Conservation (phyloP, 73 alveolate species). For the Paramecium pentaurelia region DNA sequence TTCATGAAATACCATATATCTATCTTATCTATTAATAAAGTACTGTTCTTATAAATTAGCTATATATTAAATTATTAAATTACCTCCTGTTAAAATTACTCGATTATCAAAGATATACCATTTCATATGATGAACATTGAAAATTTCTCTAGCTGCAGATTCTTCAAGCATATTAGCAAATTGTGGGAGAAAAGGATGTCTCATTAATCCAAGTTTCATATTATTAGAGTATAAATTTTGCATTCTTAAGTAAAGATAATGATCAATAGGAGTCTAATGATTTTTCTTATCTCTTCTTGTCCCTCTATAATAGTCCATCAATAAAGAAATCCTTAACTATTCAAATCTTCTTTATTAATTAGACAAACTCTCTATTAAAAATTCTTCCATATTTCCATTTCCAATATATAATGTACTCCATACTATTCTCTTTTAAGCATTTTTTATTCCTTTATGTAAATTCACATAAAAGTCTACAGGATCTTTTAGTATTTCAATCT, state of each 20-base stretch:
- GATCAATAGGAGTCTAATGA: not conserved
- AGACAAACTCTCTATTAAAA: constrained; percentile 1
- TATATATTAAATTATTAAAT: not conserved
- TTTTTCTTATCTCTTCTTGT: not conserved
- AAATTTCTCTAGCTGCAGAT: not conserved
- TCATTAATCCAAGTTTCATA: not conserved
- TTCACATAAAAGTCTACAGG: constrained; percentile 46
- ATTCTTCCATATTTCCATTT: constrained; percentile 43
- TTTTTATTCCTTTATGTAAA: constrained; percentile 32
- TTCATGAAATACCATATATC: constrained; percentile 47
- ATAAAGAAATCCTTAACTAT: constrained; percentile 22
- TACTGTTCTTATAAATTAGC: constrained; percentile 27
- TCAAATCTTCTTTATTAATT: constrained; percentile 24
- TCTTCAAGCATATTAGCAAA: not conserved
- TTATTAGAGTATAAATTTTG: not conserved
- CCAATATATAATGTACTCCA: constrained; percentile 46
- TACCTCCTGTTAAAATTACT: constrained; percentile 47
- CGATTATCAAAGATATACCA: constrained; percentile 7
- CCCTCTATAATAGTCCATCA: constrained; percentile 41
- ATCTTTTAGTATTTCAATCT: constrained; percentile 17
- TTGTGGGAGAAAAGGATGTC: not conserved
- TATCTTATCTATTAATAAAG: constrained; percentile 32
- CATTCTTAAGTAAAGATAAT: not conserved
- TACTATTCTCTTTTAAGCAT: constrained; percentile 2
- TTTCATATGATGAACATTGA: constrained; percentile 40